Percentiles rank a stretch among this genome's conserved stretches.
phyloP scores from a whole-genome alignment of 108 stramenopile species.

The Skeletonema menzelii region DNA sequence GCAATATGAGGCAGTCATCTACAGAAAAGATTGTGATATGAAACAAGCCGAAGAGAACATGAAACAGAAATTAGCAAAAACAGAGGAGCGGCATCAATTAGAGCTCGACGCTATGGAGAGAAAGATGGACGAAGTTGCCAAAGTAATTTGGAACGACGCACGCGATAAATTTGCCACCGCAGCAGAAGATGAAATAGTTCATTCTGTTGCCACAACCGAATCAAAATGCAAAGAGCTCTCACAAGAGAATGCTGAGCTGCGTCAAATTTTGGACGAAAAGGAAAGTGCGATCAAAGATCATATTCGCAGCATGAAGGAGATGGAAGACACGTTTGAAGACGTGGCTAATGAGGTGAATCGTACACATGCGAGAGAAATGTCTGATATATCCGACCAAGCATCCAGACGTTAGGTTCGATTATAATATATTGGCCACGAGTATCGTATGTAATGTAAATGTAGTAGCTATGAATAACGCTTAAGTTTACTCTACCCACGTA shows the following conservation, averaged over 20 bases:
- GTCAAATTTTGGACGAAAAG: neutral
- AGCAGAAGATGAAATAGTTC: neutral
- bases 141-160: neutral
- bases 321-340: neutral
- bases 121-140: neutral
- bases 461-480: neutral
- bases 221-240: neutral
- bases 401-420: neutral
- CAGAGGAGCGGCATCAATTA: neutral
- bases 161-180: neutral
- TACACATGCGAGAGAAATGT: neutral
- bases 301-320: neutral
- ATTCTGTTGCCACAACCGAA: neutral
- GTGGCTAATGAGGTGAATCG: neutral
- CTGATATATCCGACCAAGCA: neutral
- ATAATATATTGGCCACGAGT: neutral
- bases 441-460: neutral
- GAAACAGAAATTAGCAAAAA: neutral
- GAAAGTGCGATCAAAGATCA: neutral
- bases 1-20: neutral
- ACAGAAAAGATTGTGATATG: neutral
- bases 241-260: neutral
- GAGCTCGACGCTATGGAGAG: neutral
- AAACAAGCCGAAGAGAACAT: neutral
- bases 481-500: conserved; percentile 79